Percentiles rank a stretch among this genome's conserved stretches.
Conservation (phyloP, 2,329 filamentous ascomycete genomes). For the Chrysosporium queenslandicum region DNA sequence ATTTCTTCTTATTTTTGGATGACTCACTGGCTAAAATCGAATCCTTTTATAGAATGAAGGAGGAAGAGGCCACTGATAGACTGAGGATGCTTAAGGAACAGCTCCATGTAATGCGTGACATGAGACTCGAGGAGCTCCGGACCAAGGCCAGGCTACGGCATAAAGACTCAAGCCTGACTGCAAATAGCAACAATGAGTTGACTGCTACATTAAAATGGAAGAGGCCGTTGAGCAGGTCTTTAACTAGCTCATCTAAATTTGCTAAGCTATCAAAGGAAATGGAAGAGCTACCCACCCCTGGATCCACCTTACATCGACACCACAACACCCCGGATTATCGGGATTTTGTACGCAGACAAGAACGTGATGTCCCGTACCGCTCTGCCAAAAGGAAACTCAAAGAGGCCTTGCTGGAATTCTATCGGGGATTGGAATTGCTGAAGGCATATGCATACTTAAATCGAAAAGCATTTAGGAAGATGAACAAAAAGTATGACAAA, state of each 20-base stretch:
- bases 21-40: slow-evolving; percentile 84
- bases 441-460: slow-evolving; percentile 89
- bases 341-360: slow-evolving; percentile 43
- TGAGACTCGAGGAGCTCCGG: slow-evolving; percentile 62
- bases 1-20: slow-evolving; percentile 81
- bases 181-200: slow-evolving; percentile 11
- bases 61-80: slow-evolving; percentile 68
- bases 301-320: slow-evolving; percentile 25
- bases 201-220: slow-evolving; percentile 28
- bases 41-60: slow-evolving; percentile 75
- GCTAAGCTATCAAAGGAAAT: slow-evolving; percentile 49
- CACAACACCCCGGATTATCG: slow-evolving; percentile 28
- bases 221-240: slow-evolving; percentile 36
- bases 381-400: slow-evolving; percentile 88
- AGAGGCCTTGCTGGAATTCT: slow-evolving; percentile 81
- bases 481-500: slow-evolving; percentile 99
- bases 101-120: slow-evolving; percentile 84
- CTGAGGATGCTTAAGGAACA: slow-evolving; percentile 66
- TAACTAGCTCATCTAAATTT: slow-evolving; percentile 34
- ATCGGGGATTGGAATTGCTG: slow-evolving; percentile 78
- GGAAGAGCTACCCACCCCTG: slow-evolving; percentile 36
- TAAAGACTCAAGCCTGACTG: not conserved
- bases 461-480: slow-evolving; percentile 86
- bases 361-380: slow-evolving; percentile 65
- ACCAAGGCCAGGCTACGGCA: slow-evolving; percentile 30